phyloP scores from a whole-genome alignment of 2,329 filamentous ascomycete species.

The Pochonia chlamydosporia region DNA sequence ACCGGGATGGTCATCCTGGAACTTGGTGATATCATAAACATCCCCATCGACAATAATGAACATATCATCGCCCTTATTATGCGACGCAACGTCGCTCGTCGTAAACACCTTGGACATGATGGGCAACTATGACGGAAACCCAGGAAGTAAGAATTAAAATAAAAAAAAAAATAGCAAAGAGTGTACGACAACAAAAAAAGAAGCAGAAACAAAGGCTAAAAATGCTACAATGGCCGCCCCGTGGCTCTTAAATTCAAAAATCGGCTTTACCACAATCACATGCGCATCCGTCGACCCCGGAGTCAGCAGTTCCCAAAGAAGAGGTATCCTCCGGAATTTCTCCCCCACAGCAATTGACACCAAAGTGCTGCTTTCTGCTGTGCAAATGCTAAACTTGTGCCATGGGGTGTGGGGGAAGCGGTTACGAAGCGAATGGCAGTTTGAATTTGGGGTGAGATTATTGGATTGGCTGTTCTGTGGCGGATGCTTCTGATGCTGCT shows the following conservation, averaged over 20 bases:
- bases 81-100: slow-evolving; percentile 77
- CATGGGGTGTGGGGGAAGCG: too few relatives aligned
- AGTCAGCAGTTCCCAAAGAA: neutral
- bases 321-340: neutral
- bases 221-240: neutral
- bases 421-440: neutral
- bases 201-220: neutral
- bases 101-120: slow-evolving; percentile 86
- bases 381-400: neutral
- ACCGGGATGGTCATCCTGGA: slow-evolving; percentile 81
- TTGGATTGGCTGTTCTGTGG: too few relatives aligned
- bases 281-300: neutral
- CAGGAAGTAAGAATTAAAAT: neutral
- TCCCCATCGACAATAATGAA: slow-evolving; percentile 93
- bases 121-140: neutral
- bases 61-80: slow-evolving; percentile 80
- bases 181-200: neutral
- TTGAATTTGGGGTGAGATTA: too few relatives aligned
- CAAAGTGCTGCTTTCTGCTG: neutral
- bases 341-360: neutral
- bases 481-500: too few relatives aligned
- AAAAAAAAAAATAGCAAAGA: neutral
- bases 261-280: slow-evolving; percentile 6
- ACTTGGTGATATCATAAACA: slow-evolving; percentile 90
- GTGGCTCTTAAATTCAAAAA: slow-evolving; percentile 5